Conservation (phyloP, 1,139 yeast species). For the Hyphopichia pseudoburtonii region DNA sequence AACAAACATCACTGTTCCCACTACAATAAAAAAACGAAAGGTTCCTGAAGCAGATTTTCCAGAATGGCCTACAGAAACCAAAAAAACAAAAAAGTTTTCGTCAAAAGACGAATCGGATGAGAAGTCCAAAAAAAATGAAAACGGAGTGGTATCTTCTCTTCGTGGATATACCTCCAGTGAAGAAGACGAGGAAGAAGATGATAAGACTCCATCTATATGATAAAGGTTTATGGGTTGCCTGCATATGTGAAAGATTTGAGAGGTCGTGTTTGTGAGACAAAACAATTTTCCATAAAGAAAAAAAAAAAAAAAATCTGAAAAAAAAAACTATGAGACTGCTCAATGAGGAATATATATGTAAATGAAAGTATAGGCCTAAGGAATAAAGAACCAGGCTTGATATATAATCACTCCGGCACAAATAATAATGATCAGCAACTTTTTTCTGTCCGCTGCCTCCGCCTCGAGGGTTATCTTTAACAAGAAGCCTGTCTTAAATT, state of each 20-base stretch:
- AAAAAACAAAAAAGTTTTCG: background rate
- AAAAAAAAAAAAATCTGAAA: too few species aligned
- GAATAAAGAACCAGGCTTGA: too few species aligned
- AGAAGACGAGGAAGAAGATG: background rate
- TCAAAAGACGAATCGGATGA: background rate
- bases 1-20: background rate
- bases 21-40: background rate
- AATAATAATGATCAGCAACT: slow-evolving; percentile 10
- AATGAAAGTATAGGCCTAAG: too few species aligned
- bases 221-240: background rate
- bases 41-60: background rate
- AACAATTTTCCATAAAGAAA: background rate
- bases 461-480: slow-evolving; percentile 18
- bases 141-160: background rate
- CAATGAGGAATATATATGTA: too few species aligned
- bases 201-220: too few species aligned
- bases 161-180: background rate
- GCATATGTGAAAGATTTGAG: background rate
- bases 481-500: slow-evolving; percentile 18
- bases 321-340: too few species aligned
- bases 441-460: slow-evolving; percentile 17
- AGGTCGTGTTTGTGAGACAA: background rate
- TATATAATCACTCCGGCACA: too few species aligned
- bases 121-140: background rate
- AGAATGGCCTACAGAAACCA: background rate